Evolutionary conservation across 768 basidiomycete genomes (phyloP).

Genomic region (Cystofilobasidium capitatum): DNA sequence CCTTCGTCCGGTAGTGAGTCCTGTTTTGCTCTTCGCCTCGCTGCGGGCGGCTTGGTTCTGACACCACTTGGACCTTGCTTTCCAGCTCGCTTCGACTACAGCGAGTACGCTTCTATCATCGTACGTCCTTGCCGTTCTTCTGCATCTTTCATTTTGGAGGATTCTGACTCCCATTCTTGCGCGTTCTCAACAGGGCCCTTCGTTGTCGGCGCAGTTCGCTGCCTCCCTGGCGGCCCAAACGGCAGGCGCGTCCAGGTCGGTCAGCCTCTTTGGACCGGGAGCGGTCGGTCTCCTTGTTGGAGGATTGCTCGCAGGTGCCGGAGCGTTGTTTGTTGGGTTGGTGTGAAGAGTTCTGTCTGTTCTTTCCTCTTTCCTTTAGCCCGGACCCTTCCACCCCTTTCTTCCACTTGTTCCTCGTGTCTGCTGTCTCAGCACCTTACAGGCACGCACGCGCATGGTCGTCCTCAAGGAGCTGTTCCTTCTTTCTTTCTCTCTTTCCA

Average conservation of each 20-base stretch:
- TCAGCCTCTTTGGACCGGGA: not conserved
- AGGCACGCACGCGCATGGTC: too few species aligned
- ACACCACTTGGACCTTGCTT: too few species aligned
- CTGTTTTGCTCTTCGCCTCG: not conserved
- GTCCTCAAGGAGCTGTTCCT: too few species aligned
- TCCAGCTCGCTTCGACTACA: not conserved
- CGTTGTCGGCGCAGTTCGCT: not conserved
- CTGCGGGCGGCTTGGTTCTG: too few species aligned
- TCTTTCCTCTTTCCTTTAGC: too few species aligned
- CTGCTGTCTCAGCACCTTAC: too few species aligned
- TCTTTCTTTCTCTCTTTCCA: too few species aligned
- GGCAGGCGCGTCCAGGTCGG: not conserved
- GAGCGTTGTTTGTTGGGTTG: not conserved
- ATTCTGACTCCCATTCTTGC: not conserved
- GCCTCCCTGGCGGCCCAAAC: not conserved
- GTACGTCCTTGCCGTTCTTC: not conserved
- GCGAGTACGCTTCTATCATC: not conserved
- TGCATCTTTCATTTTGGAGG: too few species aligned
- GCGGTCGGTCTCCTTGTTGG: not conserved
- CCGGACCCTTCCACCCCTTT: too few species aligned
- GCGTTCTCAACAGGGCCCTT: not conserved
- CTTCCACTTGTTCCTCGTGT: too few species aligned
- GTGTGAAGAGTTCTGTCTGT: not conserved
- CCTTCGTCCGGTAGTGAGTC: conserved; percentile 7
- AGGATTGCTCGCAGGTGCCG: not conserved